These are phyloP conservation scores for Chamaecyparis obtusa DNA, from an alignment of 75 land plant species.

Conservation along the genomic window DNA sequence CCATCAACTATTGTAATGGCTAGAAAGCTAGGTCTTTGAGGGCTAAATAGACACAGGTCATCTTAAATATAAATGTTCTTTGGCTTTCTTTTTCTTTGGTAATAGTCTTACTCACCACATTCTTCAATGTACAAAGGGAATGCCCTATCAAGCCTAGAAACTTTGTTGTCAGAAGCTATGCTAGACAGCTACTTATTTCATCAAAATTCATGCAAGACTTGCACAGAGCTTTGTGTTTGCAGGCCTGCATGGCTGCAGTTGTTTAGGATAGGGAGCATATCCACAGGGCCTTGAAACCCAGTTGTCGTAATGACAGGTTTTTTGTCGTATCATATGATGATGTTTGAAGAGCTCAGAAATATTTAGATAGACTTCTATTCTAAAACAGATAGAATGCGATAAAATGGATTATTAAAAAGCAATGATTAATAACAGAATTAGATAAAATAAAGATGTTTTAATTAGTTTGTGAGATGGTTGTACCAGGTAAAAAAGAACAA, in stretches of 20 bases:
- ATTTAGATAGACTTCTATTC: no score
- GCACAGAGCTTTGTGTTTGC: not conserved
- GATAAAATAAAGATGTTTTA: no score
- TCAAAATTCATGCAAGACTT: not conserved
- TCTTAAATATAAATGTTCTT: no score
- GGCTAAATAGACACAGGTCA: not conserved
- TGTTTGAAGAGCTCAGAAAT: no score
- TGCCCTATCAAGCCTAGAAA: not conserved
- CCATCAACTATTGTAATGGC: not conserved
- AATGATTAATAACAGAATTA: no score
- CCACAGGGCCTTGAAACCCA: not conserved
- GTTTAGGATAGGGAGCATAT: not conserved
- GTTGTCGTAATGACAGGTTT: not conserved
- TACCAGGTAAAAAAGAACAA: conserved; percentile 68
- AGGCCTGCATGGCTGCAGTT: not conserved
- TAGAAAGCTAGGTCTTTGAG: not conserved
- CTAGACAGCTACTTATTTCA: not conserved
- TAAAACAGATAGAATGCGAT: no score
- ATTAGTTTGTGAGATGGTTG: no score
- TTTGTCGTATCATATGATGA: not conserved
- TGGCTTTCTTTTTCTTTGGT: not conserved
- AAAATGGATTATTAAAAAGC: no score
- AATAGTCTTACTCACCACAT: no score
- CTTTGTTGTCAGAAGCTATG: not conserved
- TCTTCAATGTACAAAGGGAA: not conserved